Conservation (phyloP, 73 alveolate species). For the Durusdinium trenchii region DNA sequence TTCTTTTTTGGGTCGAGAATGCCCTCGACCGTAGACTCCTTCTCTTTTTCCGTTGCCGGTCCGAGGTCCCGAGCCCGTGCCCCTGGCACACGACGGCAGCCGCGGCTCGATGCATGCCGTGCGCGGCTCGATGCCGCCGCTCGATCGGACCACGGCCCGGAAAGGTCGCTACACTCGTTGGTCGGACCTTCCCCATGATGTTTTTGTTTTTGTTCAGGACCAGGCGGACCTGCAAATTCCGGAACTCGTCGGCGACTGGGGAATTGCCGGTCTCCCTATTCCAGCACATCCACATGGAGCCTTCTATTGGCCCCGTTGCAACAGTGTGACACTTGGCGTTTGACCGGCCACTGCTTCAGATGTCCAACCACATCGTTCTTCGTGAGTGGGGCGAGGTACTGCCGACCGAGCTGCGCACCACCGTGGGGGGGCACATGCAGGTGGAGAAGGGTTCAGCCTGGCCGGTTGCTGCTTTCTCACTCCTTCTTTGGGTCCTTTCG, state of each 20-base stretch:
- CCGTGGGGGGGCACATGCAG: constrained; percentile 80
- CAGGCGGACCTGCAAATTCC: no score
- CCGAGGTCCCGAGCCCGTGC: constrained; percentile 62
- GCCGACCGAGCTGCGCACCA: constrained; percentile 77
- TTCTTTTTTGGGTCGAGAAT: no score
- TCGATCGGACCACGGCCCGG: no score
- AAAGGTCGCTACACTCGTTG: no score
- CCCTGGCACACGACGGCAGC: constrained; percentile 35
- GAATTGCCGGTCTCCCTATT: neutral
- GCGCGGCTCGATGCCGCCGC: neutral
- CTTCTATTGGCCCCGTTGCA: neutral
- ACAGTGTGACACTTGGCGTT: no score
- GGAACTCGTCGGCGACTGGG: no score
- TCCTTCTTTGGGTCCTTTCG: neutral
- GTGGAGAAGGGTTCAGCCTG: neutral
- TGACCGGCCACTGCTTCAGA: no score
- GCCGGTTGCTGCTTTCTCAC: neutral
- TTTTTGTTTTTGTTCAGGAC: no score
- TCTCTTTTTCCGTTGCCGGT: no score
- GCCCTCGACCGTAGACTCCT: no score
- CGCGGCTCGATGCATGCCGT: constrained; percentile 86
- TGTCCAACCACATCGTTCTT: no score
- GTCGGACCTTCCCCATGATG: no score
- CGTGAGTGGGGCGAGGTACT: constrained; percentile 48
- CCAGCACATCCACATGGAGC: neutral